Conservation (phyloP, 805 yeast genomes). For the Ogataea kodamae region DNA sequence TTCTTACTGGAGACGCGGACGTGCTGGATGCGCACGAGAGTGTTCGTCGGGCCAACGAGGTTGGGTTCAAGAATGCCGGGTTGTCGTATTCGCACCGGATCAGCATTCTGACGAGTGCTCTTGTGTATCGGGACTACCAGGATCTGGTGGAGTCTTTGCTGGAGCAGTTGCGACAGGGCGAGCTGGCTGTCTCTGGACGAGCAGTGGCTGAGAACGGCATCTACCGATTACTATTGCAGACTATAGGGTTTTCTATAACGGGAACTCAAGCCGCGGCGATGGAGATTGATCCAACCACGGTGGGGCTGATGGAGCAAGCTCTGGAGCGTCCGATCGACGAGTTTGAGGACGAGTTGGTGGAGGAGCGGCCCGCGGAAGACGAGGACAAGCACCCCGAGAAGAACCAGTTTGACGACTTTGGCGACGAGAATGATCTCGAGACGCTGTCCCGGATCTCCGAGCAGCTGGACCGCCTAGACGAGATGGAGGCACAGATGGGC, state of each 20-base stretch:
- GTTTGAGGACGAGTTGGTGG: slow-evolving; percentile 17
- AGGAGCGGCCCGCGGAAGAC: slow-evolving; percentile 5
- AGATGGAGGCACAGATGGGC: slow-evolving; percentile 34
- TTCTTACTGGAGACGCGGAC: slow-evolving; percentile 56
- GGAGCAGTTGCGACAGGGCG: slow-evolving; percentile 31
- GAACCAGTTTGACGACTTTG: slow-evolving; percentile 34
- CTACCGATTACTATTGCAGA: slow-evolving; percentile 23
- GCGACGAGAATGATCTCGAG: slow-evolving; percentile 31
- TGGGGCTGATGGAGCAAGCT: slow-evolving; percentile 18
- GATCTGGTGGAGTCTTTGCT: slow-evolving; percentile 43
- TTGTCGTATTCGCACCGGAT: slow-evolving; percentile 27
- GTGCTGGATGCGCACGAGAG: slow-evolving; percentile 33
- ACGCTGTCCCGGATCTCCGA: slow-evolving; percentile 8
- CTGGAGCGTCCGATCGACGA: slow-evolving; percentile 24
- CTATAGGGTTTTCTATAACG: slow-evolving; percentile 21
- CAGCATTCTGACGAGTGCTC: slow-evolving; percentile 22
- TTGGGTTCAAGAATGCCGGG: slow-evolving; percentile 15
- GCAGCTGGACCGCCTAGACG: slow-evolving; percentile 35
- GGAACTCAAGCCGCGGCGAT: slow-evolving; percentile 3
- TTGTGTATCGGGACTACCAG: slow-evolving; percentile 43
- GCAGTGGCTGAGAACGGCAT: slow-evolving; percentile 9
- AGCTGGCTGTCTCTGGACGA: slow-evolving; percentile 6
- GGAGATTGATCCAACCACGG: slow-evolving; percentile 9
- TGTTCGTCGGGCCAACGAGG: slow-evolving; percentile 19
- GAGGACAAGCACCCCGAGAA: slow-evolving; percentile 16